phyloP scores from a whole-genome alignment of 1,139 yeast species.

The Maudiozyma humilis region DNA sequence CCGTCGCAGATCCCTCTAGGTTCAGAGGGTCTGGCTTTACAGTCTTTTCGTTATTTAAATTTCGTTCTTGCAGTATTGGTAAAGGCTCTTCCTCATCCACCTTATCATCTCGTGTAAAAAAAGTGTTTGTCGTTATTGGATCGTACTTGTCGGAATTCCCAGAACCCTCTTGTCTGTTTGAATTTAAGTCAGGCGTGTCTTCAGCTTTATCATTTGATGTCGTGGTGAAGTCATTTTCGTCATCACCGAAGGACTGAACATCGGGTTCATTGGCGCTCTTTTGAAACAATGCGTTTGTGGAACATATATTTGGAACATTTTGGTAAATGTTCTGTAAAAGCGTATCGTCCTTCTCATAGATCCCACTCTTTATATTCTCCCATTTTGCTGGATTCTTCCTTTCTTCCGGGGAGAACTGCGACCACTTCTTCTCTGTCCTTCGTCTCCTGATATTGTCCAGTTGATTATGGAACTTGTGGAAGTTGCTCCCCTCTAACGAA shows the following conservation, averaged over 20 bases:
- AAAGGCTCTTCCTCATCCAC: no score
- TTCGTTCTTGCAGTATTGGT: no score
- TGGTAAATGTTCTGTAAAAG: constrained; percentile 22
- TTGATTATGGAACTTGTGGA: constrained; percentile 15
- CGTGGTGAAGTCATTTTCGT: neutral
- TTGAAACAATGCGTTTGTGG: neutral
- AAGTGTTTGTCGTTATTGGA: constrained; percentile 7
- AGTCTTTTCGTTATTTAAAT: neutral
- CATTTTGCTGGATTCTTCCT: constrained; percentile 21
- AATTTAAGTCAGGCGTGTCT: neutral
- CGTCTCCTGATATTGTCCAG: constrained; percentile 21
- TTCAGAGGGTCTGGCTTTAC: neutral
- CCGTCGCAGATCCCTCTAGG: neutral
- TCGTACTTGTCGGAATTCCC: constrained; percentile 1
- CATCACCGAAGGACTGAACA: no score
- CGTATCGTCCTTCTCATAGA: constrained; percentile 25
- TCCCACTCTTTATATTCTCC: constrained; percentile 23
- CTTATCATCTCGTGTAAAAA: constrained; percentile 4
- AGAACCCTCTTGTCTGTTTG: neutral
- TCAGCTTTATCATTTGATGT: neutral
- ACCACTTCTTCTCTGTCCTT: constrained; percentile 24
- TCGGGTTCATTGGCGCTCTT: no score
- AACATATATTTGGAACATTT: constrained; percentile 11
- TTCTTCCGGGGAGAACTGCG: constrained; percentile 19
- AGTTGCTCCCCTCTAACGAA: constrained; percentile 15